Evolutionary conservation across 495 filamentous ascomycete species (phyloP).

Genomic region (Letharia columbiana): DNA sequence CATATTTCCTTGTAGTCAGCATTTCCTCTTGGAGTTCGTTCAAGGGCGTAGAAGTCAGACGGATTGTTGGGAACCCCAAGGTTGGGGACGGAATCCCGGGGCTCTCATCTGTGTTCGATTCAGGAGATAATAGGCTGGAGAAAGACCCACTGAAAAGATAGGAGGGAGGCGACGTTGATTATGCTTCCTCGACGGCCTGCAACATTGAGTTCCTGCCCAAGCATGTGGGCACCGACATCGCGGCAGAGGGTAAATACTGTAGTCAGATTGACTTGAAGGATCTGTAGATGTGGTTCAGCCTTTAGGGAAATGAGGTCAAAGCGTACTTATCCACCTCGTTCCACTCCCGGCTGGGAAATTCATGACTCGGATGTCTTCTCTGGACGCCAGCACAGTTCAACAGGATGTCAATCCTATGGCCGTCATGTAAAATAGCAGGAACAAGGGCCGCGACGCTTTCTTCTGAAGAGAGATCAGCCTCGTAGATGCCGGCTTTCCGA

Average conservation of each 20-base stretch:
- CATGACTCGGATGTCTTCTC: constrained; percentile 62
- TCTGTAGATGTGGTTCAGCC: constrained; percentile 32
- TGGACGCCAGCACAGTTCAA: constrained; percentile 86
- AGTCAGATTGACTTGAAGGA: constrained; percentile 78
- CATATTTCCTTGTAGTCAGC: background rate
- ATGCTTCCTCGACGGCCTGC: constrained; percentile 60
- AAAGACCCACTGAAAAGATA: constrained; percentile 59
- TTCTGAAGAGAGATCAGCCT: constrained; percentile 60
- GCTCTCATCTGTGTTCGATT: background rate
- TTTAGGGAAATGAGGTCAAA: background rate
- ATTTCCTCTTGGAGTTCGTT: background rate
- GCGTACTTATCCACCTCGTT: constrained; percentile 45
- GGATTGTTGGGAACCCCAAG: too few relatives aligned
- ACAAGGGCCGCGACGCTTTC: constrained; percentile 52
- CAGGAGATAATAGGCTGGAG: background rate
- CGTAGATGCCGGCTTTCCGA: constrained; percentile 60
- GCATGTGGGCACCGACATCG: constrained; percentile 78
- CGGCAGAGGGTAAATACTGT: constrained; percentile 76
- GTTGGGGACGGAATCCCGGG: background rate
- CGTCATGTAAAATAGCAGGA: constrained; percentile 51
- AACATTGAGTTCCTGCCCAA: constrained; percentile 46
- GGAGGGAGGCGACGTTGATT: constrained; percentile 77
- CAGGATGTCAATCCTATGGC: constrained; percentile 56
- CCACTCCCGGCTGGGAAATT: constrained; percentile 79
- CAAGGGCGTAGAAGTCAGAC: background rate